A percentile compares a stretch with the other conserved stretches of the same genome.
Evolutionary conservation across 2,329 filamentous ascomycete genomes (phyloP).

Genomic region (Aspergillus sp.): DNA sequence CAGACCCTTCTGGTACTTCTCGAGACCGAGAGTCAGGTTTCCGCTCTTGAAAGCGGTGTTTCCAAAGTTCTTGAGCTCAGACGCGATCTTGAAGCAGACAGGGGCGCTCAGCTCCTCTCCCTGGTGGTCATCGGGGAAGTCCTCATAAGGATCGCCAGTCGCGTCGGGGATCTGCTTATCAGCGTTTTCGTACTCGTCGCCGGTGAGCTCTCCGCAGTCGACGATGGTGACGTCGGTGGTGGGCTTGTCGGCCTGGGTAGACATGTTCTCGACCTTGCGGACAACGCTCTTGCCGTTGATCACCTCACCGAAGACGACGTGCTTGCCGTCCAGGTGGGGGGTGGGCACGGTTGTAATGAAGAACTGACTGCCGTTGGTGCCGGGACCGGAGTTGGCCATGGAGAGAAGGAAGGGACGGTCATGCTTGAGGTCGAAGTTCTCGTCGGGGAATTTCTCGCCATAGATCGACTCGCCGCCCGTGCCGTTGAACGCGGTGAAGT

Average conservation of each 20-base stretch:
- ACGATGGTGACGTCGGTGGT: constrained; percentile 69
- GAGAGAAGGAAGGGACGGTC: constrained; percentile 89
- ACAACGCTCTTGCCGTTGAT: constrained; percentile 89
- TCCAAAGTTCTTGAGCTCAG: constrained; percentile 85
- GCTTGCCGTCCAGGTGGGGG: constrained; percentile 91
- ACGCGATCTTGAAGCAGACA: constrained; percentile 74
- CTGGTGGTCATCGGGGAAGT: constrained; percentile 83
- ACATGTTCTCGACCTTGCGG: constrained; percentile 83
- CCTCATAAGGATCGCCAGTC: constrained; percentile 89
- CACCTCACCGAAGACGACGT: constrained; percentile 96
- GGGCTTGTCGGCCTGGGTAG: constrained; percentile 78
- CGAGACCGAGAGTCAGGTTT: constrained; percentile 69
- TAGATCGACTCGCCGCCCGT: constrained; percentile 98
- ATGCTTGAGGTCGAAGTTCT: constrained; percentile 92
- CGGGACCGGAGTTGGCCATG: constrained; percentile 96
- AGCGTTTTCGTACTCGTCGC: constrained; percentile 66
- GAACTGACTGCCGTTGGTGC: constrained; percentile 96
- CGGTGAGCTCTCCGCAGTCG: constrained; percentile 84
- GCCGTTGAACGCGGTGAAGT: constrained; percentile 92
- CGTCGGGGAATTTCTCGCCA: constrained; percentile 93
- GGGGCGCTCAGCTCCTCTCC: constrained; percentile 64
- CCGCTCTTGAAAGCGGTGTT: constrained; percentile 88
- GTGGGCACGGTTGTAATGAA: constrained; percentile 97
- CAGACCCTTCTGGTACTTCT: constrained; percentile 93
- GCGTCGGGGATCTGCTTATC: constrained; percentile 71